Evolutionary conservation across 129 eudicot species (phyloP), one percentile per base, ranked within the genome.

Genomic region (Lactuca sativa): DNA sequence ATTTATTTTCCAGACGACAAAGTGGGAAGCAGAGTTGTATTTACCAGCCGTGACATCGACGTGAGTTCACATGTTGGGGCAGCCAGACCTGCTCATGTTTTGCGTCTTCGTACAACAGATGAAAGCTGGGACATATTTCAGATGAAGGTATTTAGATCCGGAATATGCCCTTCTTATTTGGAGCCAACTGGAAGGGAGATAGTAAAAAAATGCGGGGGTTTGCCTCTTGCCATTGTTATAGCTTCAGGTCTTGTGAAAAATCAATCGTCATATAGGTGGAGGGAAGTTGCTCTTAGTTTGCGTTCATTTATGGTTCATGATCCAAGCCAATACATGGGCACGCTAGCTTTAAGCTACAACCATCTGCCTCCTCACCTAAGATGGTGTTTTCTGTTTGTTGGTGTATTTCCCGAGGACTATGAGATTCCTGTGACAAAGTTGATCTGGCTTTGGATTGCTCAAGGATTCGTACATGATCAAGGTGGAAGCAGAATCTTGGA

Each of bases 381-480:
- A 33, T 10, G 48, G 2, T 79, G 83, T 36, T 79, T 73, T 74
- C 31, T 79, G 8, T 79, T 67, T 58, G 31, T 74, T 69, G 84
- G 72, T 3, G 69, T 69, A 43, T 74, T 80, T 54, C 77, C 76
- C 1, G 55, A 58, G 49, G 72, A 56, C 47, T 53, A 17, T 18
- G 79, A 67, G 4, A 53, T 74, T 30, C 71, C 71, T 0, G 62
- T 55, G 40, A 40, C 34, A 30, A 80, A 62, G 72, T 49, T 80
- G 63, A 68, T 62, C 16, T 37, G 75, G 63, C 57, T 74, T 32
- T 74, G 83, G 83, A 43, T 68, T 43, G 76, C 83, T 66, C 76
- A 80, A 62, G 84, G 84, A 52, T 64, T 75, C 12, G 31, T 81
- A 14, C 68, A 58, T 1, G 21, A 40, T 70, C n/a, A 56, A 34